Conservation (phyloP, 805 yeast species). For the Nakazawaea sp. region DNA sequence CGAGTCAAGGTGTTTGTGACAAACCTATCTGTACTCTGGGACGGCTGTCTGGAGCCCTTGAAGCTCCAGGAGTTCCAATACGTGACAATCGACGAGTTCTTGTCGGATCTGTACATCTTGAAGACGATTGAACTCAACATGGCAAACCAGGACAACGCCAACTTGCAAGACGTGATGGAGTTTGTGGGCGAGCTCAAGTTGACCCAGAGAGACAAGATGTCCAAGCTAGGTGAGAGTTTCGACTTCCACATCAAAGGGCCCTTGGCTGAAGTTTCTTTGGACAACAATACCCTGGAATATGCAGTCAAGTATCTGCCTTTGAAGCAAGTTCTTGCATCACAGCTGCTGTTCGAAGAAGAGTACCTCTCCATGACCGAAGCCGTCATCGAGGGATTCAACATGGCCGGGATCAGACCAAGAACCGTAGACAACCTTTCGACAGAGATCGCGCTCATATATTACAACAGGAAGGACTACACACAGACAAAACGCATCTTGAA, state of each 20-base stretch:
- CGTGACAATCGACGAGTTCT: slow-evolving; percentile 34
- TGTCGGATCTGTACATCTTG: slow-evolving; percentile 16
- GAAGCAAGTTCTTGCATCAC: slow-evolving; percentile 20
- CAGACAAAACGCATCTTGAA: slow-evolving; percentile 59
- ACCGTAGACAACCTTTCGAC: slow-evolving; percentile 69
- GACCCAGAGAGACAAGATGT: slow-evolving; percentile 37
- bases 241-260: slow-evolving; percentile 26
- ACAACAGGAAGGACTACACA: slow-evolving; percentile 46
- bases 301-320: slow-evolving; percentile 15
- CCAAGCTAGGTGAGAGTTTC: slow-evolving; percentile 23
- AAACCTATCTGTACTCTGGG: slow-evolving; percentile 23
- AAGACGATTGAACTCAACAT: slow-evolving; percentile 14
- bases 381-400: slow-evolving; percentile 45
- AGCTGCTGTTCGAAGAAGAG: slow-evolving; percentile 27
- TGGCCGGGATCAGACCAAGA: slow-evolving; percentile 46
- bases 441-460: slow-evolving; percentile 70
- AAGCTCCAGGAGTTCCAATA: slow-evolving; percentile 34
- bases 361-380: slow-evolving; percentile 50
- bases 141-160: slow-evolving; percentile 8
- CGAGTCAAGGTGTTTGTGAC: slow-evolving; percentile 30
- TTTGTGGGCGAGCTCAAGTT: slow-evolving; percentile 43
- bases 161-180: slow-evolving; percentile 22
- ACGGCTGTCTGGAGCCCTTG: slow-evolving; percentile 15
- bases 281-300: neutral
- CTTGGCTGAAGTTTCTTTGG: slow-evolving; percentile 12